Evolutionary conservation across 805 yeast species (phyloP).

Genomic region (Kodamaea kakaduensis): DNA sequence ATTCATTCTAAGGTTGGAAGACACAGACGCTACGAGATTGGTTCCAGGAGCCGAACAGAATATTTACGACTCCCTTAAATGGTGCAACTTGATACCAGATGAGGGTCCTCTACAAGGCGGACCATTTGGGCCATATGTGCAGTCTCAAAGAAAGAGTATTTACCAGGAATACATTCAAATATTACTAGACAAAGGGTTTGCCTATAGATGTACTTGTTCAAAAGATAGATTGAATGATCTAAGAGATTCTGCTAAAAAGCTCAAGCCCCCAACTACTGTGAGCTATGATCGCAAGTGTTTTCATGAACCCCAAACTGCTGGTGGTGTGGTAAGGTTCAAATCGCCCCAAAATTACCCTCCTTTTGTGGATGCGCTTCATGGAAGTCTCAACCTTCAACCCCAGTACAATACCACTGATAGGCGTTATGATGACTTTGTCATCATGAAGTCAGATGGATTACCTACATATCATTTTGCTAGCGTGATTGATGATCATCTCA

Average conservation of each 20-base stretch:
- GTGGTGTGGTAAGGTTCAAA: conserved; percentile 64
- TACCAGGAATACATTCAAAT: conserved; percentile 57
- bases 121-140: conserved; percentile 72
- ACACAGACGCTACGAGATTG: conserved; percentile 81
- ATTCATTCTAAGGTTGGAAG: conserved; percentile 82
- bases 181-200: conserved; percentile 61
- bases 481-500: conserved; percentile 89
- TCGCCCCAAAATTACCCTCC: conserved; percentile 68
- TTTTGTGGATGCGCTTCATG: conserved; percentile 75
- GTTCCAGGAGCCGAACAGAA: conserved; percentile 80
- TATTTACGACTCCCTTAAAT: conserved; percentile 66
- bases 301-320: conserved; percentile 25
- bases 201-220: conserved; percentile 84
- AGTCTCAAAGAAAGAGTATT: conserved; percentile 69
- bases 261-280: conserved; percentile 87
- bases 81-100: conserved; percentile 76
- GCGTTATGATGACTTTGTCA: conserved; percentile 84
- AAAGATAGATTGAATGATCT: conserved; percentile 68
- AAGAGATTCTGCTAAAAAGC: conserved; percentile 64
- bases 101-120: conserved; percentile 73
- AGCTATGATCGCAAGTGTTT: conserved; percentile 85
- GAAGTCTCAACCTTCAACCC: conserved; percentile 69
- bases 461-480: conserved; percentile 98
- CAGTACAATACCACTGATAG: conserved; percentile 67
- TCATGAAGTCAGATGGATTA: conserved; percentile 86